phyloP scores from a whole-genome alignment of 2,329 filamentous ascomycete genomes.

The Aphanocladium album region DNA sequence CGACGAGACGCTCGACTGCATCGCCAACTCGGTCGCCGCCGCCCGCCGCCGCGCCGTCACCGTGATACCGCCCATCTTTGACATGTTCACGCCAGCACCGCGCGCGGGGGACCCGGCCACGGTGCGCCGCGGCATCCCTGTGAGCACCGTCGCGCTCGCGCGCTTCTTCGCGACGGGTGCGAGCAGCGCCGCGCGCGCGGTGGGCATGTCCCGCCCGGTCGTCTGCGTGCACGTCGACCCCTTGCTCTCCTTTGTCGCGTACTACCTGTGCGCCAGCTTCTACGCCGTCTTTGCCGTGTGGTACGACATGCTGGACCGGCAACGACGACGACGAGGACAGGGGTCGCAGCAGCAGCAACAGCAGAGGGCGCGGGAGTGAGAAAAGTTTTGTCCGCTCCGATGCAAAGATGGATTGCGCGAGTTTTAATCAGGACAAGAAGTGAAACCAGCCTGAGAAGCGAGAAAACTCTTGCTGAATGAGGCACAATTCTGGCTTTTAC shows the following conservation, averaged over 20 bases:
- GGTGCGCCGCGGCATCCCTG: background rate
- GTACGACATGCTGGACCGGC: too few relatives aligned
- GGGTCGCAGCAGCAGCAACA: too few relatives aligned
- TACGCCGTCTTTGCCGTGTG: background rate
- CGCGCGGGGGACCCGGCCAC: background rate
- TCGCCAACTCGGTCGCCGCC: background rate
- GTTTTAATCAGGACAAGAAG: too few relatives aligned
- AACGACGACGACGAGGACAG: too few relatives aligned
- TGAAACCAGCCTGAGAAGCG: too few relatives aligned
- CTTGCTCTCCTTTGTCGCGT: slow-evolving; percentile 4
- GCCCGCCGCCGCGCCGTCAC: background rate
- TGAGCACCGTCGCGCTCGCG: background rate
- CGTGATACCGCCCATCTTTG: slow-evolving; percentile 5
- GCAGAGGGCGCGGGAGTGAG: too few relatives aligned
- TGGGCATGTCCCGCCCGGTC: background rate
- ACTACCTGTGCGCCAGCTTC: slow-evolving; percentile 6
- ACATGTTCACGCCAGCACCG: background rate
- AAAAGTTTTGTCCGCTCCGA: too few relatives aligned
- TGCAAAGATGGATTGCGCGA: too few relatives aligned
- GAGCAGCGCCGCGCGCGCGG: background rate
- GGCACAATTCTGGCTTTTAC: background rate
- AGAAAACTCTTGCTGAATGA: background rate
- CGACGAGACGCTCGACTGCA: slow-evolving; percentile 5
- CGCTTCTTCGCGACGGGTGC: slow-evolving; percentile 5
- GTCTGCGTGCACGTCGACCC: slow-evolving; percentile 8